Evolutionary conservation across 257 asterid genomes (phyloP), one percentile per base, ranked within the genome.

Genomic region (Orobanche coerulescens): DNA sequence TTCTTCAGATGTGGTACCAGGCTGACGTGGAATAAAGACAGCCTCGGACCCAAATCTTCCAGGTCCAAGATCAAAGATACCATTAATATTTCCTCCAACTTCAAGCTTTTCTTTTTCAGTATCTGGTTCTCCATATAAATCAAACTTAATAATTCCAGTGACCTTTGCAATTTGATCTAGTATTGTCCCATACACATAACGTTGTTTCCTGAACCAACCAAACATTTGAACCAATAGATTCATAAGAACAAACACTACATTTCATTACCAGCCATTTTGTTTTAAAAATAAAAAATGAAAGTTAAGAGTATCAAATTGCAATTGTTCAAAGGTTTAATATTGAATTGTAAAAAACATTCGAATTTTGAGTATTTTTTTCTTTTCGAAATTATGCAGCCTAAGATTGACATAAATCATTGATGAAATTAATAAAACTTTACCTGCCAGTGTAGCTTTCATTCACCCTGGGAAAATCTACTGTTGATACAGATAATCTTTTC

Each of bases 21-120:
- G 78, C 72, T 79, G 75, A 14, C 83, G 82, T 2, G 97, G 95
- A 68, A 93, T 88, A 70, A 88, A 89, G 22, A 93, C 54, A 51
- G 98, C 97, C 78, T 93, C 98, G 10, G 98, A 93, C 66, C 98
- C 98, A 68, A 82, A 93, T 73, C 87, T 80, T 60, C 94, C 82
- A 23, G 95, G 85, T 50, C 96, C 98, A 2, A 93, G 81, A 76
- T 89, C 94, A 67, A 81, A 84, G 76, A 89, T 74, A 18, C 98
- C 98, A 75, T 62, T 63, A 57, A 86, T 84, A 75, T 89, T 93
- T 57, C 95, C 98, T 49, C 97, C 98, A 58, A 81, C 94, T 81
- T 88, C 92, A 51, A 93, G 86, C 85, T 83, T 85, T 54, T 82
- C 73, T 78, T 89, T 93, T 56, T 86, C 95, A 46, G 62, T 67